Conservation (phyloP, 2,329 filamentous ascomycete genomes). For the Sporothrix globosa region DNA sequence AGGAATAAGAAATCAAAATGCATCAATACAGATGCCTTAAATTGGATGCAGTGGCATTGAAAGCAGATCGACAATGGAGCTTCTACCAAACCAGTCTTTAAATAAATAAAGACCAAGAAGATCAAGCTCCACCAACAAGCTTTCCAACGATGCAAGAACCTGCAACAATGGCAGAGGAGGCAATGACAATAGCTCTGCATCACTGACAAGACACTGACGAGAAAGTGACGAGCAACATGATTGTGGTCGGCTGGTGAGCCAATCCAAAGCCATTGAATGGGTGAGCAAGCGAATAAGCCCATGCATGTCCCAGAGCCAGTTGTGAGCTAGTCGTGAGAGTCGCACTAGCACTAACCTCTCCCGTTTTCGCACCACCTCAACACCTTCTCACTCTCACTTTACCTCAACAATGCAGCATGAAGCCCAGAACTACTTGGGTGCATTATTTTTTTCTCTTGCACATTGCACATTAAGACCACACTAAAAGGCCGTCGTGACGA, state of each 20-base stretch:
- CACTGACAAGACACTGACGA: constrained; percentile 18
- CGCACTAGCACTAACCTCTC: background rate
- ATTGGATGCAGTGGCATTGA: background rate
- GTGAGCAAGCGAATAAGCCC: background rate
- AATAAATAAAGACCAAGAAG: background rate
- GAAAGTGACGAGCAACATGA: background rate
- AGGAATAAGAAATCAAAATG: background rate
- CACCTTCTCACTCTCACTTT: background rate
- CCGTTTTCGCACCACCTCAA: background rate
- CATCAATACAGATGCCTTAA: background rate
- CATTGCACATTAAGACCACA: background rate
- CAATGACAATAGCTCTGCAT: background rate
- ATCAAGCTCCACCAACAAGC: background rate
- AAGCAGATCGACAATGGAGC: background rate
- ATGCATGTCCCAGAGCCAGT: background rate
- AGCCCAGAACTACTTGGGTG: background rate
- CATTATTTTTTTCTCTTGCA: background rate
- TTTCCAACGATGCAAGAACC: background rate
- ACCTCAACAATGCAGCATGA: background rate
- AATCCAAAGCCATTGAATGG: background rate
- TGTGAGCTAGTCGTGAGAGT: background rate
- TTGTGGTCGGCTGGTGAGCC: background rate
- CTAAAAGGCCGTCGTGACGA: background rate
- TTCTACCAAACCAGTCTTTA: background rate
- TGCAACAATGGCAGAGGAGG: no score